Evolutionary conservation across 108 stramenopile genomes (phyloP), one percentile per base, ranked within the genome.

Genomic region (Cyclotella cryptica): DNA sequence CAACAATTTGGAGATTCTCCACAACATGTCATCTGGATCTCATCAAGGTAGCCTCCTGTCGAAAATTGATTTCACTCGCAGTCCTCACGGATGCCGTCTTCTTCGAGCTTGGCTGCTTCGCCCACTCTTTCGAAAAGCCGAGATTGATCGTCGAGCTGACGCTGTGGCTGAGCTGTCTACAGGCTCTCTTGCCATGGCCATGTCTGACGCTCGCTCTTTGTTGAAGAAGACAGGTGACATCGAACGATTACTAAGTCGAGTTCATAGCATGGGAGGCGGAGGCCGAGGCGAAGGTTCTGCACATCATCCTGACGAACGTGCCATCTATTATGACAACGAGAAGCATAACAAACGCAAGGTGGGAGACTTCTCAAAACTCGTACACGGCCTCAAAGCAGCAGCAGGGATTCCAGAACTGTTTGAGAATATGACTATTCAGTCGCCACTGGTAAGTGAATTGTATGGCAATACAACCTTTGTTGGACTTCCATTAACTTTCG

Each of bases 261-360:
- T 98, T 28, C 98, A 99, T 73, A 88, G 93, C 62, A 96, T 98
- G 93, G 91, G 94, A 22, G 86, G 86, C 27, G 84, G 71, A 45
- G 88, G 73, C 13, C 70, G 61, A 0, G 71, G 35, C 14, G 41
- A 72, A n/a, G 76, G 74, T 3, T 66, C 64, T 11, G n/a, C 28
- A 6, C 72, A 75, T 60, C 98, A 99, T 84, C 99, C 99, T n/a
- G 89, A 95, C 59, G 88, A 92, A 49, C 84, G 98, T 40, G 98
- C 98, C 41, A 92, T 99, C 24, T 83, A 99, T 66, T 99, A 98
- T 75, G 99, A 99, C 74, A 79, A 57, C 51, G 85, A 77, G 42
- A 91, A 87, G 62, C 98, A 99, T 84, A 96, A 90, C 46, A 94
- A 88, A 71, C 92, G 97, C 51, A 98, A 98, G 85, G 97, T 99